Evolutionary conservation across 2,329 filamentous ascomycete genomes (phyloP).

Genomic region (Ceratocystis colombiana): DNA sequence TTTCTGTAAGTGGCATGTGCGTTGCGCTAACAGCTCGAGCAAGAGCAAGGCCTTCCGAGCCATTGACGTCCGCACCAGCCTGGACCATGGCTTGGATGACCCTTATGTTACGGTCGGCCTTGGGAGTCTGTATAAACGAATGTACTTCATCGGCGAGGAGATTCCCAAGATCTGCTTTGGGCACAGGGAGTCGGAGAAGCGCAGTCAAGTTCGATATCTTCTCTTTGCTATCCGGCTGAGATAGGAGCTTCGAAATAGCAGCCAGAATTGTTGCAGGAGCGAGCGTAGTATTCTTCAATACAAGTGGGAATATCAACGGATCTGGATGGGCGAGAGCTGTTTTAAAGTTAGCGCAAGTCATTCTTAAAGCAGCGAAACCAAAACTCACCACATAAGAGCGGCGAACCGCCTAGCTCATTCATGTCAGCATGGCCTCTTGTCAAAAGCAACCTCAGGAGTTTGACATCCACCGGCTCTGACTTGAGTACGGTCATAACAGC

Average conservation of each 20-base stretch:
- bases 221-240: slow-evolving; percentile 36
- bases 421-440: slow-evolving; percentile 45
- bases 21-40: slow-evolving; percentile 42
- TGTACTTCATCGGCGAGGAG: slow-evolving; percentile 45
- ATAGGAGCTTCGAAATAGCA: slow-evolving; percentile 38
- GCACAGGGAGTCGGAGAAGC: slow-evolving; percentile 38
- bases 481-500: slow-evolving; percentile 38
- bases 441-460: slow-evolving; percentile 41
- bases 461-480: slow-evolving; percentile 41
- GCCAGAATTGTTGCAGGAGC: slow-evolving; percentile 36
- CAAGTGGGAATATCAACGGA: slow-evolving; percentile 39
- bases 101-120: slow-evolving; percentile 35
- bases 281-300: slow-evolving; percentile 41
- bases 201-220: slow-evolving; percentile 43
- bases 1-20: slow-evolving; percentile 39
- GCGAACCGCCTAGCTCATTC: slow-evolving; percentile 40
- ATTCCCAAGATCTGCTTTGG: slow-evolving; percentile 36
- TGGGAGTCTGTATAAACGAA: slow-evolving; percentile 34
- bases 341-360: slow-evolving; percentile 26
- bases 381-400: slow-evolving; percentile 34
- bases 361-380: not conserved
- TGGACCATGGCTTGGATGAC: slow-evolving; percentile 41
- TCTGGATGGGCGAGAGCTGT: slow-evolving; percentile 38
- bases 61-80: slow-evolving; percentile 47
- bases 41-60: slow-evolving; percentile 42